These are phyloP conservation scores for Actinidia arguta DNA, from an alignment of 179 eudicot species.

Conservation along the genomic window DNA sequence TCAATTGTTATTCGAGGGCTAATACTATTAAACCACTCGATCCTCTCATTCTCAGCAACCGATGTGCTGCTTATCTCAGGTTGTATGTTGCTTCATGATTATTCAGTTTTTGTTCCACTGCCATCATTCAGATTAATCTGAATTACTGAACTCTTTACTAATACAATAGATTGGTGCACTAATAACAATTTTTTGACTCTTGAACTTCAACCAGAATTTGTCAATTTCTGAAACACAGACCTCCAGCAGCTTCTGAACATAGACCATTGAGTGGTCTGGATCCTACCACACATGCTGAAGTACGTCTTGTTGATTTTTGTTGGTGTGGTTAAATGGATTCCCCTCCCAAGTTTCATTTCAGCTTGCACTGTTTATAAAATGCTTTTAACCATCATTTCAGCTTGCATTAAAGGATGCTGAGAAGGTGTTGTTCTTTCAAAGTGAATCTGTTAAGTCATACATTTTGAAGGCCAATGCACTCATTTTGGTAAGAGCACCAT, in stretches of 20 bases:
- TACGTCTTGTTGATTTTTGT: slow-evolving; percentile 36
- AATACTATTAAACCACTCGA: slow-evolving; percentile 71
- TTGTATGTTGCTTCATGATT: slow-evolving; percentile 22
- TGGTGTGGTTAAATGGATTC: neutral
- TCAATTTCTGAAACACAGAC: slow-evolving; percentile 73
- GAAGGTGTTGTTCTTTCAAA: slow-evolving; percentile 64
- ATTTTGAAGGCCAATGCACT: slow-evolving; percentile 86
- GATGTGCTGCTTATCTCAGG: slow-evolving; percentile 96
- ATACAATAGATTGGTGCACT: neutral
- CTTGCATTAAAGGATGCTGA: slow-evolving; percentile 97
- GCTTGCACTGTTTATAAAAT: neutral
- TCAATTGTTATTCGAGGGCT: slow-evolving; percentile 82
- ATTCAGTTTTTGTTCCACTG: slow-evolving; percentile 8
- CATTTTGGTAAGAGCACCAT: slow-evolving; percentile 46
- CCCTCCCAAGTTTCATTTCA: neutral
- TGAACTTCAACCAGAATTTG: slow-evolving; percentile 56
- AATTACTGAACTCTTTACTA: neutral
- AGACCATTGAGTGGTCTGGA: slow-evolving; percentile 90
- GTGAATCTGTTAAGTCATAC: slow-evolving; percentile 58
- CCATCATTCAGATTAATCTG: neutral
- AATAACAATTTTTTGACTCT: neutral
- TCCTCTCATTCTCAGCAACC: slow-evolving; percentile 84
- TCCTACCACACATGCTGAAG: slow-evolving; percentile 97
- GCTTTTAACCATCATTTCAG: slow-evolving; percentile 40
- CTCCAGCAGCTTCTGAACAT: slow-evolving; percentile 83